Evolutionary conservation across 1,284 basidiomycete genomes (phyloP), one percentile per base, ranked within the genome.

Genomic region (Moesziomyces parantarcticus): DNA sequence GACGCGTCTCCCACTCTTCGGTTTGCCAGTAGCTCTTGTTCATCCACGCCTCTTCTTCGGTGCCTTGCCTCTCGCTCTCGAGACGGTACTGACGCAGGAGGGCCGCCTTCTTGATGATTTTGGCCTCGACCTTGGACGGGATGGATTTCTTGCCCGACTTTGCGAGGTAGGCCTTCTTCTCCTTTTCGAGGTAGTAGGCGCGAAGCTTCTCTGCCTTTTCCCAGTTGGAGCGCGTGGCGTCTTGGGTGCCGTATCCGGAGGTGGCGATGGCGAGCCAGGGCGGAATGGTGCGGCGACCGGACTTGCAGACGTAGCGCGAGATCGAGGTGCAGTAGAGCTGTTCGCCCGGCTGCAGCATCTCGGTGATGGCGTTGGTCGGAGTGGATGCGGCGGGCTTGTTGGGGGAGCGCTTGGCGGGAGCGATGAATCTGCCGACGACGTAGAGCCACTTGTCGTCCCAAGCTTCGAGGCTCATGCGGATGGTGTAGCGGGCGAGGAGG

Each of bases 381-480:
- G 47, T 29, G 23, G 62, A 4, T 1, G 23, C 5, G 5, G 56
- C 3, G 5, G 57, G 44, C 9, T 41, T 47, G 3, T 47, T 53
- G 45, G 14, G 32, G 9, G 56, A 43, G 2, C 18, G 5, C 14
- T 34, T 51, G 43, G 51, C 39, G 25, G 68, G 62, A 3, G 62
- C 48, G 22, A 69, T 53, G 52, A 76, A 76, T 5, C 63, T 40
- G n/a, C 59, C 74, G 26, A 71, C 52, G 41, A 76, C 43, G 41
- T 74, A 79, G 43, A 79, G 18, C 78, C 78, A 80, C 58, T 80
- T 80, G 46, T 78, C 68, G 49, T 80, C 77, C 78, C 78, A 80
- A 1, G 67, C 59, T 29, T 60, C 72, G 29, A 77, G 21, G 36
- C 58, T 58, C 44, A 72, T 65, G 14, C 58, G 49, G 29, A 79